Base-by-base conservation (phyloP, 1,284 basidiomycete species). In the Ganoderma sinense region DNA sequence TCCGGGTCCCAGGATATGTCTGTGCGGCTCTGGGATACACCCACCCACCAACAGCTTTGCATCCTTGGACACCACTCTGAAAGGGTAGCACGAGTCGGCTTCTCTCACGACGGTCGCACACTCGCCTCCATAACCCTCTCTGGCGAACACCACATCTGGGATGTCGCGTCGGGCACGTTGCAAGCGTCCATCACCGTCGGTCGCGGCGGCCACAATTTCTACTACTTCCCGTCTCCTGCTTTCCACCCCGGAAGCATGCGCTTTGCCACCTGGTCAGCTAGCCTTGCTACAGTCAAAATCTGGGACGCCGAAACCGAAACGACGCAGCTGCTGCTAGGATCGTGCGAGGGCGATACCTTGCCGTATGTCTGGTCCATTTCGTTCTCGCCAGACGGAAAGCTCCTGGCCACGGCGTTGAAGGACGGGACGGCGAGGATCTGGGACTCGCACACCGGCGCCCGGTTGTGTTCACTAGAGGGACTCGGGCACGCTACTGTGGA, bases 1-100 rank as follows among this genome's bases (percentile, higher is more conserved):
- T 56, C 64, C 26, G 64, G 51, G 16, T 56, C 55, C 18, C 36
- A 26, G 2, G 64, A 65, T 18, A 4, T 33, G 7, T 45, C 64
- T 4, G 53, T 59, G 20, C 53, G 64, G 36, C 39, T 65, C 23
- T 65, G 64, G 64, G 53, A 55, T 13, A 29, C 55, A 20, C 31
- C 59, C 20, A 18, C n/a, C 6, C 14, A 18, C 31, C 55, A 58
- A 20, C 31, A 58, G 31, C 55, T 58, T 20, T 13, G 20, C 36
- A 14, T 58, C 29, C 7, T 29, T 20, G 14, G 26, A 4, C 13
- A 58, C 36, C 36, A 8, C 26, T 23, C 51, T 36, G 4, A 16
- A 20, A 36, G 33, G 13, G 43, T 48, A 16, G 1, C 16, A 18
- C 33, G 7, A 4, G 58, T 59, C 31, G 8, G 5, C 14, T 40